Evolutionary conservation across 2,329 filamentous ascomycete species (phyloP).

Genomic region (Elsinoe perseae): DNA sequence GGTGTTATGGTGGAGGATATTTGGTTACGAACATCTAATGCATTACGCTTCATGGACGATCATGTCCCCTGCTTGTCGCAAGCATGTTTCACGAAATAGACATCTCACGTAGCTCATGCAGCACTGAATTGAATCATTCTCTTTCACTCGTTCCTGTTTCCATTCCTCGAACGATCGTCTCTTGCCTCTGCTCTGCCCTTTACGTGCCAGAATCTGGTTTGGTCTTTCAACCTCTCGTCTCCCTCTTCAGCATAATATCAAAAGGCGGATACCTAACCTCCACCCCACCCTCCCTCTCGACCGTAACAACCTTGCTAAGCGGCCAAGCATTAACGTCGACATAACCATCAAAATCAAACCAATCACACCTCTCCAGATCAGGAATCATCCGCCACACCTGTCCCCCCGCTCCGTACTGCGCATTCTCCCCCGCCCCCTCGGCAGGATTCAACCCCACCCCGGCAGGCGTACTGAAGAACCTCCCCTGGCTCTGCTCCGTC

Average conservation of each 20-base stretch:
- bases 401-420: neutral
- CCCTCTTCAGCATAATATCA: neutral
- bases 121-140: neutral
- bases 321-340: conserved; percentile 5
- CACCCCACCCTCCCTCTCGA: neutral
- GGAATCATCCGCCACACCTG: conserved; percentile 5
- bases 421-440: neutral
- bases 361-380: conserved; percentile 8
- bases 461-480: neutral
- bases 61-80: neutral
- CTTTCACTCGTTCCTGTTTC: neutral
- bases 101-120: conserved; percentile 12
- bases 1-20: neutral
- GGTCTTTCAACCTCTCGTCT: no score
- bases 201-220: neutral
- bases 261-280: conserved; percentile 8
- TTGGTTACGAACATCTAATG: neutral
- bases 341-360: conserved; percentile 12
- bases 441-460: conserved; percentile 7
- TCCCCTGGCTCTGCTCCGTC: conserved; percentile 3
- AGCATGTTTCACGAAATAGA: neutral
- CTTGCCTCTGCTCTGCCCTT: neutral
- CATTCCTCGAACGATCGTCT: neutral
- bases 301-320: conserved; percentile 4
- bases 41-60: neutral